Evolutionary conservation across 495 filamentous ascomycete genomes (phyloP), one percentile per base, ranked within the genome.

Genomic region (Bathelium albidoporum): DNA sequence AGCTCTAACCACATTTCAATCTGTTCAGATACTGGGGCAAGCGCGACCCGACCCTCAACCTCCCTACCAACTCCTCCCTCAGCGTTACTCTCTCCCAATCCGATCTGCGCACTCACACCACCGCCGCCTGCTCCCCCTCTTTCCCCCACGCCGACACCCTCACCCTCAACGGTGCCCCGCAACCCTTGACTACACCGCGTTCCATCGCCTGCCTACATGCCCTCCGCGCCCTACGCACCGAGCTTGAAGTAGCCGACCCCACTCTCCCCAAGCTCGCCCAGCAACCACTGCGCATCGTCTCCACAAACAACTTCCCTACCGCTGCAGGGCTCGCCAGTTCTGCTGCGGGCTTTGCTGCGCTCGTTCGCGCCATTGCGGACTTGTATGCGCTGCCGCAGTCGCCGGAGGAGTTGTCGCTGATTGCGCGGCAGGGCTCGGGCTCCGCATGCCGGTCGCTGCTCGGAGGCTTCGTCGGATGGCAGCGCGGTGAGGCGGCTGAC

Each of bases 261-360:
- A 83, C 85, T 24, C 81, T 95, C 22, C 91, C 94, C 4, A 87
- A 87, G 70, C 82, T 98, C 58, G 87, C 88, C 24, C 71, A 77
- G 59, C 80, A 85, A 66, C 85, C 88, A 26, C 83, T 98, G 60
- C 86, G 86, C 49, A 85, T 97, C 65, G 90, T 92, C 61, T 90
- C 87, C 64, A 87, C 90, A 75, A 98, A 98, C 82, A 98, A 98
- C 80, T 98, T 98, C 83, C 94, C 94, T 60, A 98, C 94, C 28
- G 94, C 94, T 32, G 94, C 94, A n/a, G 94, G 94, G 18, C 86
- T 98, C 22, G 94, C 94, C 28, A 89, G 85, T 58, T 94, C 89
- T 0, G 94, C 94, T 16, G 94, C 94, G 3, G 94, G 94, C 39
- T 97, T 97, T 71, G 94, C 94, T 18, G 94, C 94, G 16, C 84